Evolutionary conservation across 768 basidiomycete genomes (phyloP).

Genomic region (Serendipita indica): DNA sequence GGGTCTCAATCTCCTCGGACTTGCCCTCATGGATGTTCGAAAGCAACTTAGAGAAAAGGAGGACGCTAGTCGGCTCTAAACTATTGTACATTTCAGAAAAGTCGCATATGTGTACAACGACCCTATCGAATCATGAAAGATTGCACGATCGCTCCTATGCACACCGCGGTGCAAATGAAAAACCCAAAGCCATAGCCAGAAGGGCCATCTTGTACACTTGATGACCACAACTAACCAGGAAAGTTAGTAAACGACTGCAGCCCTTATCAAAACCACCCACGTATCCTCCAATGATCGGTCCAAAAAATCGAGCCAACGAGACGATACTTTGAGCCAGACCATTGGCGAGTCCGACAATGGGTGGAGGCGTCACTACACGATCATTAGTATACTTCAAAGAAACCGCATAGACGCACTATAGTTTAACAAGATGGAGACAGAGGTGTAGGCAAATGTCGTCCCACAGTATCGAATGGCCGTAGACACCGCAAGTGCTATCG

Average conservation of each 20-base stretch:
- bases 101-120: neutral
- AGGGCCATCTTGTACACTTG: conserved; percentile 51
- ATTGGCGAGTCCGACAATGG: conserved; percentile 80
- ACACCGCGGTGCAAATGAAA: conserved; percentile 45
- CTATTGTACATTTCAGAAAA: neutral
- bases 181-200: conserved; percentile 65
- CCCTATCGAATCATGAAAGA: conserved; percentile 58
- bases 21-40: conserved; percentile 31
- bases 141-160: conserved; percentile 47
- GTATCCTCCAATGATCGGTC: conserved; percentile 72
- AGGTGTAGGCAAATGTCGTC: conserved; percentile 77
- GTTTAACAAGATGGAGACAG: conserved; percentile 75
- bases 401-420: conserved; percentile 41
- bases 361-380: conserved; percentile 70
- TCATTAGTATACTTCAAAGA: neutral
- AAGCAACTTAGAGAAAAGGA: conserved; percentile 23
- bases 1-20: conserved; percentile 45
- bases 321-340: conserved; percentile 94
- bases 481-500: conserved; percentile 11
- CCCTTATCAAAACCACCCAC: conserved; percentile 29
- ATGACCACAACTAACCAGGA: conserved; percentile 51
- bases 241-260: conserved; percentile 7
- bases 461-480: conserved; percentile 75
- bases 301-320: conserved; percentile 80
- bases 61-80: neutral